Evolutionary conservation across 140 eudicot species (phyloP).

Genomic region (Oenanthe javanica): DNA sequence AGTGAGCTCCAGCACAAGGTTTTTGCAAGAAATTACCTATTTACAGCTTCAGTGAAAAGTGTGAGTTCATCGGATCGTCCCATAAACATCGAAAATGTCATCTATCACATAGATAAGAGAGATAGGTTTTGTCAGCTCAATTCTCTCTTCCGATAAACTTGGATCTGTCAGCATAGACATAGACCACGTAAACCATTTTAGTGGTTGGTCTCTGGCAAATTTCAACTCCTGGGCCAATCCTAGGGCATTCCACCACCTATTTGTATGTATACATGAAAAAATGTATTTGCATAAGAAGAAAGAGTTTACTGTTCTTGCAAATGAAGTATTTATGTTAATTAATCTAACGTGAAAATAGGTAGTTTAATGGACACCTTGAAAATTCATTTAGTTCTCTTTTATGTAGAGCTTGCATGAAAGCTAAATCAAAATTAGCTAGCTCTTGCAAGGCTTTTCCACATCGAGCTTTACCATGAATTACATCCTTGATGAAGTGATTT

Average conservation of each 20-base stretch:
- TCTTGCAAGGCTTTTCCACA: conserved; percentile 23
- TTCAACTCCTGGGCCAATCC: conserved; percentile 27
- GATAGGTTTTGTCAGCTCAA: conserved; percentile 40
- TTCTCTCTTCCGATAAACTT: conserved; percentile 24
- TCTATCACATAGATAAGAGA: conserved; percentile 43
- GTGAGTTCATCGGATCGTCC: conserved; percentile 33
- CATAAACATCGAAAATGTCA: conserved; percentile 60
- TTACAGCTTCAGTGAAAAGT: conserved; percentile 40
- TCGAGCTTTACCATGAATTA: not conserved
- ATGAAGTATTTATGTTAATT: not conserved
- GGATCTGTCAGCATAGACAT: conserved; percentile 34
- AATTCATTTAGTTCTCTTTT: conserved; percentile 26
- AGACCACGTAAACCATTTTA: conserved; percentile 54
- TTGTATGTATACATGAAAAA: not conserved
- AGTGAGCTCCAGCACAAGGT: not conserved
- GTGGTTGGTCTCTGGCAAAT: conserved; percentile 44
- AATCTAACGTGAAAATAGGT: not conserved
- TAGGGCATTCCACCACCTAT: conserved; percentile 54
- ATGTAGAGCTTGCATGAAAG: conserved; percentile 15
- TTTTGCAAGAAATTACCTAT: conserved; percentile 20
- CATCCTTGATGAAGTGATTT: not conserved
- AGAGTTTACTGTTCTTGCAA: not conserved
- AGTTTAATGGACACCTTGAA: conserved; percentile 22
- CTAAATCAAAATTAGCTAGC: conserved; percentile 25
- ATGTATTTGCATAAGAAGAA: not conserved